These are phyloP conservation scores for Nevesoporus exiguus DNA, from an alignment of 768 basidiomycete species.

Conservation along the genomic window DNA sequence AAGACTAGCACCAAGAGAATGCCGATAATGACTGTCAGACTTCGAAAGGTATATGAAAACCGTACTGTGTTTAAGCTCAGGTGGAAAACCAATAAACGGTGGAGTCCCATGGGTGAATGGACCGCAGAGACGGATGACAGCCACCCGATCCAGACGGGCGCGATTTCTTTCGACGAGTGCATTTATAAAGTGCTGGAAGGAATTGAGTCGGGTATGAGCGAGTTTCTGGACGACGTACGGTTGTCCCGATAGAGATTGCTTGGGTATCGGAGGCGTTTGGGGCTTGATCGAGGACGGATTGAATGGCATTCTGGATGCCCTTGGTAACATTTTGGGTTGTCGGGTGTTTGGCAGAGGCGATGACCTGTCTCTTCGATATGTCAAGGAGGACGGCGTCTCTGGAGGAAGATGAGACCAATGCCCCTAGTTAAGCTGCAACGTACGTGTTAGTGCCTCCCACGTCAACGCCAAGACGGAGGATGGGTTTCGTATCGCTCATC, in stretches of 20 bases:
- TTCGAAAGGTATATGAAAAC: background rate
- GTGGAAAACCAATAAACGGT: slow-evolving; percentile 52
- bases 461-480: slow-evolving; percentile 32
- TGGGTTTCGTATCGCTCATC: background rate
- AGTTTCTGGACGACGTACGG: slow-evolving; percentile 32
- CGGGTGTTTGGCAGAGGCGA: slow-evolving; percentile 41
- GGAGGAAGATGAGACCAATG: background rate
- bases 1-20: slow-evolving; percentile 19
- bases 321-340: slow-evolving; percentile 57
- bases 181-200: slow-evolving; percentile 48
- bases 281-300: slow-evolving; percentile 40
- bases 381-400: slow-evolving; percentile 35
- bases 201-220: background rate
- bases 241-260: slow-evolving; percentile 60
- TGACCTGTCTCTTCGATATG: slow-evolving; percentile 13
- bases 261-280: slow-evolving; percentile 38
- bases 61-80: slow-evolving; percentile 30
- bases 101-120: slow-evolving; percentile 58
- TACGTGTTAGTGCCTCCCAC: slow-evolving; percentile 36
- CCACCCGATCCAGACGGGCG: slow-evolving; percentile 52
- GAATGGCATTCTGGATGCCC: slow-evolving; percentile 55
- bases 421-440: background rate
- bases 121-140: slow-evolving; percentile 60
- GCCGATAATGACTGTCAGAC: background rate
- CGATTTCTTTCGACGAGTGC: slow-evolving; percentile 58